Percentiles rank a stretch among this genome's conserved stretches.
Conservation (phyloP, 2,329 filamentous ascomycete genomes). For the Akanthomyces dipterigenus region DNA sequence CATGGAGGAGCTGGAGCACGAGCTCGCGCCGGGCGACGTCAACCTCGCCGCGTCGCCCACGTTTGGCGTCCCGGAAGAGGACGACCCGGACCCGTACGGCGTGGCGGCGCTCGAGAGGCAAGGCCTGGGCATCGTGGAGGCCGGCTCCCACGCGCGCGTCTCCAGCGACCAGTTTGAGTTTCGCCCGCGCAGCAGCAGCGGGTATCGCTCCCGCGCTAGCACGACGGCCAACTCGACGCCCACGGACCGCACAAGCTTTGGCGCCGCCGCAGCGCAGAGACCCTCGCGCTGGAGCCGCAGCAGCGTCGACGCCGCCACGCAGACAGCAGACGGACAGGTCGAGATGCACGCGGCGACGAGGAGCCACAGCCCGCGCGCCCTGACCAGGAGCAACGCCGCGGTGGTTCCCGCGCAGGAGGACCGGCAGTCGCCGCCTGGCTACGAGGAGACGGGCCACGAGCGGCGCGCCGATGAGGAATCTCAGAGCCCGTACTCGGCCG, state of each 20-base stretch:
- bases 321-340: neutral
- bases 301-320: conserved; percentile 2
- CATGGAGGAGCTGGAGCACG: conserved; percentile 27
- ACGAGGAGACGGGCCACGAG: neutral
- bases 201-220: conserved; percentile 9
- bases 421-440: neutral
- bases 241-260: neutral
- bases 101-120: conserved; percentile 30
- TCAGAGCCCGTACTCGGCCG: neutral
- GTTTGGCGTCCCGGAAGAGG: conserved; percentile 31
- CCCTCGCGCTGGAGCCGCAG: conserved; percentile 1
- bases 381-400: neutral
- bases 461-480: neutral
- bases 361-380: neutral
- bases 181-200: conserved; percentile 21
- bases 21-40: conserved; percentile 30
- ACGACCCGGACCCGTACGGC: conserved; percentile 32
- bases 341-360: neutral
- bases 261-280: neutral
- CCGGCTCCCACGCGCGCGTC: conserved; percentile 27
- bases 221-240: neutral
- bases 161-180: conserved; percentile 31
- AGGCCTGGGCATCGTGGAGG: conserved; percentile 30
- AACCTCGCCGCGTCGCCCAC: conserved; percentile 24
- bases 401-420: neutral